phyloP scores from a whole-genome alignment of 768 basidiomycete genomes.

The Tylopilus plumbeoviolaceoides region DNA sequence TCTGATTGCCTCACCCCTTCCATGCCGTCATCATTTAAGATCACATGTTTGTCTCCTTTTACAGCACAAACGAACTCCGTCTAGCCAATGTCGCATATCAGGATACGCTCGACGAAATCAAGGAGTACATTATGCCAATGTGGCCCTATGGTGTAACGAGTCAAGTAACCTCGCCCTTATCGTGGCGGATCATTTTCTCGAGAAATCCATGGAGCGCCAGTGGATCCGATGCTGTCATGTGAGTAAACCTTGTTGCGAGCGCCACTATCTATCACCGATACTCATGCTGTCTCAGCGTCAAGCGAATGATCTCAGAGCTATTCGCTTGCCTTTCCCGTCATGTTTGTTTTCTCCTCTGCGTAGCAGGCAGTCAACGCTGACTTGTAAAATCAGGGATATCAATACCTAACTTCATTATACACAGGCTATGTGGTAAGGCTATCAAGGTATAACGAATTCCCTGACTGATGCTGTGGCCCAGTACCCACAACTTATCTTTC shows the following conservation, averaged over 20 bases:
- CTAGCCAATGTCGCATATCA: slow-evolving; percentile 45
- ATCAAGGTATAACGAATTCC: slow-evolving; percentile 10
- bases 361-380: slow-evolving; percentile 5
- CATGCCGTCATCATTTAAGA: slow-evolving; percentile 38
- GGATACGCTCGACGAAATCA: slow-evolving; percentile 55
- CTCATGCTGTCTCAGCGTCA: slow-evolving; percentile 43
- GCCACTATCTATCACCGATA: background rate
- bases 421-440: slow-evolving; percentile 46
- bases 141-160: slow-evolving; percentile 64
- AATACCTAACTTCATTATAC: slow-evolving; percentile 62
- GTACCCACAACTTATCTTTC: slow-evolving; percentile 68
- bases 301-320: slow-evolving; percentile 54
- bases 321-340: slow-evolving; percentile 57
- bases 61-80: slow-evolving; percentile 59
- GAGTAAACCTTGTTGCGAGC: slow-evolving; percentile 17
- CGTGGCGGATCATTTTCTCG: slow-evolving; percentile 62
- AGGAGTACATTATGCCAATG: slow-evolving; percentile 50
- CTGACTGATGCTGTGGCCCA: slow-evolving; percentile 24
- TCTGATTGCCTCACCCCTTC: slow-evolving; percentile 23
- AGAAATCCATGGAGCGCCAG: slow-evolving; percentile 65
- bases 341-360: slow-evolving; percentile 35
- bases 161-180: slow-evolving; percentile 35
- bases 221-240: slow-evolving; percentile 54
- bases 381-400: slow-evolving; percentile 52
- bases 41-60: slow-evolving; percentile 70